A percentile compares a stretch with the other conserved stretches of the same genome.
These are phyloP conservation scores for Lagenidium sp. DNA, from an alignment of 352 stramenopile species.

Conservation along the genomic window DNA sequence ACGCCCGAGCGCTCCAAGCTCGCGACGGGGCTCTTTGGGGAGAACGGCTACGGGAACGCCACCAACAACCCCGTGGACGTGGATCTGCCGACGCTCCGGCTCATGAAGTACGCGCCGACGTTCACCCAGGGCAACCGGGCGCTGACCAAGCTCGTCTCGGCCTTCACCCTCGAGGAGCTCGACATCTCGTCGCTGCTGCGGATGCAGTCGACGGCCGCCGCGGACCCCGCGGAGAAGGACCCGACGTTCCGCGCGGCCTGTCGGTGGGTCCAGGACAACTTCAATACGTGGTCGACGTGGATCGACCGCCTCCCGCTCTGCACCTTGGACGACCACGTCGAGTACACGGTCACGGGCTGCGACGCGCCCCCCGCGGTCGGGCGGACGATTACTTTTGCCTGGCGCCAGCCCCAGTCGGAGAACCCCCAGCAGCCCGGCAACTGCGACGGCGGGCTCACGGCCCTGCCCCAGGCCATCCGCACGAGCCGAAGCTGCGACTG, in stretches of 20 bases:
- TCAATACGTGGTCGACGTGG: conserved; percentile 9
- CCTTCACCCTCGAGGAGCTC: conserved; percentile 15
- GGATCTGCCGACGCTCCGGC: conserved; percentile 18
- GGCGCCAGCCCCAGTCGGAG: conserved; percentile 7
- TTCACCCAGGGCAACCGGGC: conserved; percentile 10
- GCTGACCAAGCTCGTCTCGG: conserved; percentile 13
- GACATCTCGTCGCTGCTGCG: conserved; percentile 17
- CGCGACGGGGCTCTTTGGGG: conserved; percentile 21
- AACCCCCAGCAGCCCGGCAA: conserved; percentile 10
- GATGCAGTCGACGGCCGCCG: too few species aligned
- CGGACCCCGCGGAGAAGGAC: too few species aligned
- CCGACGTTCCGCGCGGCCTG: conserved; percentile 21
- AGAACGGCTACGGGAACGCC: conserved; percentile 30
- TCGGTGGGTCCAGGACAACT: conserved; percentile 16
- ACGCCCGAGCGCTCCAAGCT: not conserved
- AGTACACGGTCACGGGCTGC: not conserved
- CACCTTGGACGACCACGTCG: not conserved
- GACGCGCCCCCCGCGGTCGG: not conserved
- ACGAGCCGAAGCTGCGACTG: conserved; percentile 23
- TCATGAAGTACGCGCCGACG: conserved; percentile 21
- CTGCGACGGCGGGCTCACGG: conserved; percentile 16
- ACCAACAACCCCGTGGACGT: conserved; percentile 29
- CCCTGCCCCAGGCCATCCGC: conserved; percentile 2
- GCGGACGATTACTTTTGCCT: conserved; percentile 7
- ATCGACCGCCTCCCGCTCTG: conserved; percentile 8